Evolutionary conservation across 495 filamentous ascomycete genomes (phyloP).

Genomic region (Podospora didyma): DNA sequence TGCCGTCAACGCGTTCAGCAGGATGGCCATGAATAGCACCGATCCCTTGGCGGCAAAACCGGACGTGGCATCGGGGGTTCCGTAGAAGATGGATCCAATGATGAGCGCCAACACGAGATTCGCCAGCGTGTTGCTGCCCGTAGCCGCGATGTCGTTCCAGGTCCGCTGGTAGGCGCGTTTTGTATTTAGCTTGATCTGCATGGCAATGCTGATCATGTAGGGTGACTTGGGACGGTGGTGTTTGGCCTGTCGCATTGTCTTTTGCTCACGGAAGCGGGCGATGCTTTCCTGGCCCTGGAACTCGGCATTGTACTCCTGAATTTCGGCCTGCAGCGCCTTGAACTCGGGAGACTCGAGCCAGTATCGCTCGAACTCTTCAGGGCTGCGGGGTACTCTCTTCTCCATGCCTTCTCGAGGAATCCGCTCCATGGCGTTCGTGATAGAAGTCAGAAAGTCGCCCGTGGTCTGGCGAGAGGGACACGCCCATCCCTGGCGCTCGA

Average conservation of each 20-base stretch:
- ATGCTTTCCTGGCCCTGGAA: slow-evolving; percentile 40
- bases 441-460: slow-evolving; percentile 70
- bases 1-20: slow-evolving; percentile 50
- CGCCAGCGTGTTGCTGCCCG: slow-evolving; percentile 19
- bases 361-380: slow-evolving; percentile 56
- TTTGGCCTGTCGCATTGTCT: slow-evolving; percentile 29
- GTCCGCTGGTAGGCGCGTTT: slow-evolving; percentile 48
- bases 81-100: slow-evolving; percentile 45
- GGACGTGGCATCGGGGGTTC: slow-evolving; percentile 38
- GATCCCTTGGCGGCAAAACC: slow-evolving; percentile 54
- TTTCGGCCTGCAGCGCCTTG: slow-evolving; percentile 54
- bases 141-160: slow-evolving; percentile 30
- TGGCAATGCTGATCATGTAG: slow-evolving; percentile 52
- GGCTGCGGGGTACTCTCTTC: slow-evolving; percentile 56
- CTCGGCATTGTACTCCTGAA: slow-evolving; percentile 54
- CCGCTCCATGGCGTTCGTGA: slow-evolving; percentile 70
- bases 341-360: slow-evolving; percentile 44
- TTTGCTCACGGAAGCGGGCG: slow-evolving; percentile 21
- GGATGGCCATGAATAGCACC: slow-evolving; percentile 50
- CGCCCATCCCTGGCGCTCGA: slow-evolving; percentile 57
- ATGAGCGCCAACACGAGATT: slow-evolving; percentile 44
- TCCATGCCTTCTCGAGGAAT: slow-evolving; percentile 62
- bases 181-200: slow-evolving; percentile 54
- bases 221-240: slow-evolving; percentile 46
- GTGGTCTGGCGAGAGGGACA: slow-evolving; percentile 67